phyloP scores from a whole-genome alignment of 2,329 filamentous ascomycete species.

The Rhexocercosporidium sp. region DNA sequence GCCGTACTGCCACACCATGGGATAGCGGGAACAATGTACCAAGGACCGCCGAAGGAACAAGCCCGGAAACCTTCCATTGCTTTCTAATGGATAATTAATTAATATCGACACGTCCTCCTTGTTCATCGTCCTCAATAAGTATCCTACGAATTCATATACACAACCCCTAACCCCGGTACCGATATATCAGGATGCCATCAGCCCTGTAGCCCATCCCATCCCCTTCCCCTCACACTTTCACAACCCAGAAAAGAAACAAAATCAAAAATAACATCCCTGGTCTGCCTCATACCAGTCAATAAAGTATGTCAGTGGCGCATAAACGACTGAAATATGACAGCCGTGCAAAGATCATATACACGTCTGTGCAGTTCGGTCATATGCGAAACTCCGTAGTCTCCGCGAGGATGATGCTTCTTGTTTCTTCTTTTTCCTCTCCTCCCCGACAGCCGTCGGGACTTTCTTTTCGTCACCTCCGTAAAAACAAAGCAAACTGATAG shows the following conservation, averaged over 20 bases:
- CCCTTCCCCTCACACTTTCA: neutral
- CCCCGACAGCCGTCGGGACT: too few species aligned
- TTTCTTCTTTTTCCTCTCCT: neutral
- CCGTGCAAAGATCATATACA: neutral
- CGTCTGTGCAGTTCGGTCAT: conserved; percentile 1
- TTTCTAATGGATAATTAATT: neutral
- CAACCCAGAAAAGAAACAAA: too few species aligned
- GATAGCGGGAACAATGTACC: too few species aligned
- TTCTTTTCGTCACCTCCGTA: too few species aligned
- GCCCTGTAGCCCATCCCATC: neutral
- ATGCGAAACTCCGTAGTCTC: neutral
- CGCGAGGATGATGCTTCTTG: conserved; percentile 8
- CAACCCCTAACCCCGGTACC: neutral
- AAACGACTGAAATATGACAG: conserved; percentile 7
- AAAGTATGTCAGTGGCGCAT: neutral
- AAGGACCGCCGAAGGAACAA: too few species aligned
- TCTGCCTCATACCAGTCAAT: neutral
- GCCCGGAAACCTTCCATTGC: neutral
- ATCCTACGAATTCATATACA: neutral
- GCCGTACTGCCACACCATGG: too few species aligned
- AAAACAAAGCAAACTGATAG: too few species aligned
- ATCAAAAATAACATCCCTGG: neutral
- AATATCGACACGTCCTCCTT: neutral
- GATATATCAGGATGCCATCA: neutral
- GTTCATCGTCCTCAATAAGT: neutral